Evolutionary conservation across 2,329 filamentous ascomycete genomes (phyloP).

Genomic region (Microdochium nivale): DNA sequence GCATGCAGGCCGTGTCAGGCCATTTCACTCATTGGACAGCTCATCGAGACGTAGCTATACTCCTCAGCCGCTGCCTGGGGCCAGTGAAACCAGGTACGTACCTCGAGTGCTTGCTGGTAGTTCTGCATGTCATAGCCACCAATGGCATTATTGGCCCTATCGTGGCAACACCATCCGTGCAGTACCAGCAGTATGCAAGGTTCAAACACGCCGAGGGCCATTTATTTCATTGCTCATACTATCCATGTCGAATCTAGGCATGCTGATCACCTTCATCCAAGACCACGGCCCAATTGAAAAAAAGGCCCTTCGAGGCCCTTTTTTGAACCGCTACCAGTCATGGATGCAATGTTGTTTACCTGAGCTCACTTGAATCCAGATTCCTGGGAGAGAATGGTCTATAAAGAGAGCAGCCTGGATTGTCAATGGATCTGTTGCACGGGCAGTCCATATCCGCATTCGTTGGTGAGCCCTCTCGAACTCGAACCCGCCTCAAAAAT

Average conservation of each 20-base stretch:
- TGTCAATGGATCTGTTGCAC: neutral
- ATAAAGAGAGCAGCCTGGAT: no score
- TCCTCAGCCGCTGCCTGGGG: neutral
- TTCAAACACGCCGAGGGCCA: neutral
- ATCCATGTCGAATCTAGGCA: neutral
- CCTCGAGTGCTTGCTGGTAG: neutral
- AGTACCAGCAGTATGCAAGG: neutral
- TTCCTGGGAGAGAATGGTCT: no score
- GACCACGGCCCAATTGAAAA: neutral
- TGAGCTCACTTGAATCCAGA: neutral
- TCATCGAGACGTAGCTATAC: neutral
- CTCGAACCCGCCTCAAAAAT: no score
- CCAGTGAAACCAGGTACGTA: neutral
- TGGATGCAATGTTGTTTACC: neutral
- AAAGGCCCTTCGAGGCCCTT: neutral
- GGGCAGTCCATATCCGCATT: neutral
- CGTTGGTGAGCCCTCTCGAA: no score
- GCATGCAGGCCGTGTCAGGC: neutral
- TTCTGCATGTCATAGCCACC: no score
- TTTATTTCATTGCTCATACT: neutral
- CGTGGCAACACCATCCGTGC: neutral
- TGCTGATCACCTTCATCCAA: neutral
- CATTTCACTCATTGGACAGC: neutral
- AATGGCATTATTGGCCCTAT: neutral
- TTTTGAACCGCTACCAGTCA: neutral